Conservation (phyloP, 192 early-diverging fungal genomes). For the Entophlyctis luteolus region DNA sequence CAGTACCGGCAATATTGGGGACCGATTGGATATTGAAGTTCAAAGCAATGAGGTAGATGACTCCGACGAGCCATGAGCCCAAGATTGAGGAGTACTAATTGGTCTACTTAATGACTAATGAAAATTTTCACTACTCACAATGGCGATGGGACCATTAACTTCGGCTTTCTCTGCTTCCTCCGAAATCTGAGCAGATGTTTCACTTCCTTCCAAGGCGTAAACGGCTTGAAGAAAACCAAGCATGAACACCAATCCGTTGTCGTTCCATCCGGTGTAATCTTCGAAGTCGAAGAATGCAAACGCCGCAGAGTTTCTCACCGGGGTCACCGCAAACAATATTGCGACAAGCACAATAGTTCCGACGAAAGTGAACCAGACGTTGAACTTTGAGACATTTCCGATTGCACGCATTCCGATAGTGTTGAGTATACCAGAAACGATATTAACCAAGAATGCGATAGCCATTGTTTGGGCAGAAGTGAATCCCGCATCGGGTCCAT, state of each 20-base stretch:
- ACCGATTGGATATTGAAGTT: background rate
- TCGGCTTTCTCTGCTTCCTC: background rate
- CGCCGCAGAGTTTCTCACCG: background rate
- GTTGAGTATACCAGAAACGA: background rate
- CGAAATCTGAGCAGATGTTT: background rate
- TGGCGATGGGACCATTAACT: background rate
- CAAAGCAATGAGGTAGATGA: background rate
- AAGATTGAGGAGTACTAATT: background rate
- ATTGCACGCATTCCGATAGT: background rate
- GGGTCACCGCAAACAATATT: background rate
- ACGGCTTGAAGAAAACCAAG: no score
- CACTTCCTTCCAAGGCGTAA: no score
- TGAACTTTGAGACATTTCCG: background rate
- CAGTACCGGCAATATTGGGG: background rate
- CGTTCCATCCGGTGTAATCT: background rate
- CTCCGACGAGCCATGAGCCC: background rate
- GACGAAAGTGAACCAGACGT: background rate
- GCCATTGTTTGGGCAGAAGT: background rate
- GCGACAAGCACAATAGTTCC: background rate
- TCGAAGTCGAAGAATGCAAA: background rate
- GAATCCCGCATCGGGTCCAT: background rate
- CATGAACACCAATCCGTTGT: background rate
- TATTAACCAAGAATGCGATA: background rate
- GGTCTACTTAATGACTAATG: background rate
- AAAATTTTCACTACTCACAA: background rate